These are phyloP conservation scores for Fusarium robinianum DNA, from an alignment of 2,329 filamentous ascomycete genomes.

Conservation along the genomic window DNA sequence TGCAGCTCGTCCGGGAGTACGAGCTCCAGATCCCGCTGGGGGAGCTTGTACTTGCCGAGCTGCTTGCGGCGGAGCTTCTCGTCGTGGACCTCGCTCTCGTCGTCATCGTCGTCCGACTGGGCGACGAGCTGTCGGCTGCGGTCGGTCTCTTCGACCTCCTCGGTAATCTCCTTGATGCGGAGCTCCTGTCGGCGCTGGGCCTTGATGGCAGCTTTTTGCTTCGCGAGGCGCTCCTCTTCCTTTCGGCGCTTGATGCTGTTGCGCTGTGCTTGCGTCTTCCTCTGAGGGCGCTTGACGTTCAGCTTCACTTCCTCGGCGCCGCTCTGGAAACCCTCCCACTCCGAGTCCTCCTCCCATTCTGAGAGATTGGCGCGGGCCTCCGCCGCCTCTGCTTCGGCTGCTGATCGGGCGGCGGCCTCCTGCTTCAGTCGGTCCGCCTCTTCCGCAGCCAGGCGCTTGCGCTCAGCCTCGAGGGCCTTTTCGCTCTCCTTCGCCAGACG, in stretches of 20 bases:
- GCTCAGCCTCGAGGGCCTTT: constrained; percentile 79
- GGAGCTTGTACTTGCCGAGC: constrained; percentile 74
- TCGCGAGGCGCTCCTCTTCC: constrained; percentile 77
- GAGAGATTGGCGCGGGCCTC: constrained; percentile 68
- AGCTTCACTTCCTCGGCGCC: constrained; percentile 71
- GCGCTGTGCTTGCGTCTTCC: constrained; percentile 84
- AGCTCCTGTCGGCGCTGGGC: constrained; percentile 72
- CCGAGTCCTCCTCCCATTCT: constrained; percentile 84
- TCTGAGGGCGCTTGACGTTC: constrained; percentile 69
- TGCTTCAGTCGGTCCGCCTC: constrained; percentile 68
- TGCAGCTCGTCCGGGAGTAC: constrained; percentile 82
- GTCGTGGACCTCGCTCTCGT: constrained; percentile 63
- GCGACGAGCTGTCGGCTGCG: constrained; percentile 49
- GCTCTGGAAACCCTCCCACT: constrained; percentile 89
- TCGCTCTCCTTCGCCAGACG: constrained; percentile 75
- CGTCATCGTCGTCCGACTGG: constrained; percentile 43
- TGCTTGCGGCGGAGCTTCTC: constrained; percentile 69
- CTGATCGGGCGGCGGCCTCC: constrained; percentile 70
- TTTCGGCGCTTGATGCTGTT: constrained; percentile 90
- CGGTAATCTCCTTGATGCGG: constrained; percentile 71
- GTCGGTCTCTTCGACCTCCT: constrained; percentile 64
- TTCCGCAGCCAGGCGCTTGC: constrained; percentile 69
- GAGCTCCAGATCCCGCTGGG: constrained; percentile 79
- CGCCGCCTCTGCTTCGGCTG: constrained; percentile 74
- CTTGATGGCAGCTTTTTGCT: constrained; percentile 76